Percentiles rank a stretch among this genome's conserved stretches.
Conservation (phyloP, 306 rosid species). For the Quercus robur region DNA sequence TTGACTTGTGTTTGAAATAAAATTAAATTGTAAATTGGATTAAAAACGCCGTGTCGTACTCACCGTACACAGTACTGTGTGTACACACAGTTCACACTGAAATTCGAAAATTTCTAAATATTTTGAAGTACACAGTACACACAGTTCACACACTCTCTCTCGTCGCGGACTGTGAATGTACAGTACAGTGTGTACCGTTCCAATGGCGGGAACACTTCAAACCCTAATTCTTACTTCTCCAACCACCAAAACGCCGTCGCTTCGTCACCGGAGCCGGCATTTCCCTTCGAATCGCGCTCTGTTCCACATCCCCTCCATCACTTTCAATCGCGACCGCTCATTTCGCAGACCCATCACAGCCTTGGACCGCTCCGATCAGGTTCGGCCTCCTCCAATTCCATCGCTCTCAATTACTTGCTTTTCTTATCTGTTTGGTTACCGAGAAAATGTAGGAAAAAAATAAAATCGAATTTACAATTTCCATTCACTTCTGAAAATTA, state of each 20-base stretch:
- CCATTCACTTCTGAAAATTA: background rate
- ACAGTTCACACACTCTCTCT: no score
- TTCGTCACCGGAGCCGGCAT: constrained; percentile 10
- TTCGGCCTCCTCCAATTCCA: constrained; percentile 12
- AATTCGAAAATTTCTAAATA: background rate
- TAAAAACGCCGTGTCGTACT: no score
- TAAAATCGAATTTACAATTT: background rate
- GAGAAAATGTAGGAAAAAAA: background rate
- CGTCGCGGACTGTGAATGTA: background rate
- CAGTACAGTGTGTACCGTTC: background rate
- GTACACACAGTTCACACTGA: no score
- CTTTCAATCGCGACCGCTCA: constrained; percentile 12
- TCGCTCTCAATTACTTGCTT: background rate
- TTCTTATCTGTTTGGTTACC: constrained; percentile 5
- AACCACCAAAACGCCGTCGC: constrained; percentile 14
- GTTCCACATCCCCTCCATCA: constrained; percentile 1
- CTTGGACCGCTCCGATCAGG: constrained; percentile 54
- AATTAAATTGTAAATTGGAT: no score
- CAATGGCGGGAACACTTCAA: constrained; percentile 56
- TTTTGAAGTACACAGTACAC: background rate
- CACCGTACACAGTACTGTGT: no score
- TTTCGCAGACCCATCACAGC: constrained; percentile 36
- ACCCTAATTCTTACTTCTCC: constrained; percentile 43
- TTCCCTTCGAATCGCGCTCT: constrained; percentile 1
- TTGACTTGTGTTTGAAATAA: no score